phyloP scores from a whole-genome alignment of 768 basidiomycete genomes.

The Leucosporidium creatinivorum region DNA sequence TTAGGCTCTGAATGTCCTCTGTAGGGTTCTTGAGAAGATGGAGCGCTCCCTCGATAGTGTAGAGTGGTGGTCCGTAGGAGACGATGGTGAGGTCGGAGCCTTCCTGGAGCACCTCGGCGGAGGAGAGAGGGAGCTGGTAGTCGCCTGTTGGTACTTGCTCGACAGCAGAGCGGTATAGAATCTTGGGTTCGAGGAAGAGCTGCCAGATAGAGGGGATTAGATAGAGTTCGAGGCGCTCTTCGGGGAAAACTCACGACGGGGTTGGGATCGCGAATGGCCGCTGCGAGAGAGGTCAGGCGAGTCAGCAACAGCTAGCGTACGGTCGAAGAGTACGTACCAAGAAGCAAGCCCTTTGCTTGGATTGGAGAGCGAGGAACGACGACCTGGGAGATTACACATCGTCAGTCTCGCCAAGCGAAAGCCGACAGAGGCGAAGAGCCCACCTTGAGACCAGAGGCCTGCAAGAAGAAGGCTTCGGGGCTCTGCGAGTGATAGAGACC shows the following conservation, averaged over 20 bases:
- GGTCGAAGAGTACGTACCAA: conserved; percentile 39
- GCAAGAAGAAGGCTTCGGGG: conserved; percentile 90
- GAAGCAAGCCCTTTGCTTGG: conserved; percentile 86
- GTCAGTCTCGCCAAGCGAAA: neutral
- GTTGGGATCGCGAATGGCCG: conserved; percentile 83
- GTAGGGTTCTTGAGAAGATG: conserved; percentile 64
- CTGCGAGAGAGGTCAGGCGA: conserved; percentile 27
- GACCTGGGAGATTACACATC: too few relatives aligned
- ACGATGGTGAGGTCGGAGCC: conserved; percentile 83
- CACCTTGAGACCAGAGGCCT: conserved; percentile 72
- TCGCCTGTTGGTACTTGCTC: conserved; percentile 90
- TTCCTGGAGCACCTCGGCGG: conserved; percentile 61
- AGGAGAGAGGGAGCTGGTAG: conserved; percentile 69
- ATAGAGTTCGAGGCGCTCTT: neutral
- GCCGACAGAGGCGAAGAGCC: neutral
- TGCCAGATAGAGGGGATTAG: neutral
- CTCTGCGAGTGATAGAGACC: conserved; percentile 92
- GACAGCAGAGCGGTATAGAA: conserved; percentile 83
- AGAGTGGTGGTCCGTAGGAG: conserved; percentile 89
- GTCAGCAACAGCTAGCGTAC: neutral
- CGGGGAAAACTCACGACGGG: conserved; percentile 49
- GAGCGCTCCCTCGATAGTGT: conserved; percentile 78
- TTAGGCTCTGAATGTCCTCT: conserved; percentile 53
- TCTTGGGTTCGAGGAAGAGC: conserved; percentile 91
- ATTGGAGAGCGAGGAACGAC: conserved; percentile 92